phyloP scores from a whole-genome alignment of 2,329 filamentous ascomycete species.

The Pyrenophora seminiperda region DNA sequence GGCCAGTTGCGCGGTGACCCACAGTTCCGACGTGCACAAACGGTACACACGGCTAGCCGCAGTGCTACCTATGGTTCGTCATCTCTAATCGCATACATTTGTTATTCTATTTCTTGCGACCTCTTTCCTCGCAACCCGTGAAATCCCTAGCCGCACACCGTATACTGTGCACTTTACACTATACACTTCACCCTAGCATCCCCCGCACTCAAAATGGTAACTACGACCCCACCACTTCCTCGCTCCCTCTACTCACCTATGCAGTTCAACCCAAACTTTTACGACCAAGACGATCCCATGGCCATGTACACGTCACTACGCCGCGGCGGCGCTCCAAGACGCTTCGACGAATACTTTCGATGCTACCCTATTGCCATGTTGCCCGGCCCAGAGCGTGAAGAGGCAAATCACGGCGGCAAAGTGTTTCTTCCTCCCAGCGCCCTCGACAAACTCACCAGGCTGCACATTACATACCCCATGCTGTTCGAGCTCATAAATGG shows the following conservation, averaged over 20 bases:
- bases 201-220: conserved; percentile 38
- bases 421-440: conserved; percentile 96
- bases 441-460: conserved; percentile 91
- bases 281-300: conserved; percentile 59
- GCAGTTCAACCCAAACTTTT: conserved; percentile 55
- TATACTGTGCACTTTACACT: too few relatives aligned
- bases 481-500: conserved; percentile 96
- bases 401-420: conserved; percentile 95
- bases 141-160: background rate
- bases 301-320: conserved; percentile 61
- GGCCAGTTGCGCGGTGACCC: conserved; percentile 18
- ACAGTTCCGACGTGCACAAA: conserved; percentile 6
- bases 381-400: conserved; percentile 82
- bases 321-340: conserved; percentile 62
- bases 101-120: conserved; percentile 19
- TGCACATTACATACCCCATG: conserved; percentile 97
- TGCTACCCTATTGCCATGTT: conserved; percentile 97
- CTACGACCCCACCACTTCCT: conserved; percentile 26
- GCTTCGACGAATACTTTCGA: conserved; percentile 98
- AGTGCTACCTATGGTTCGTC: conserved; percentile 22
- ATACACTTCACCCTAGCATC: background rate
- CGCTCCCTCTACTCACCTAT: conserved; percentile 23
- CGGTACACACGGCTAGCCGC: conserved; percentile 27
- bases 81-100: conserved; percentile 5
- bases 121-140: conserved; percentile 17